Evolutionary conservation across 208 protist genomes (phyloP).

Genomic region (Acanthamoeba healyi): DNA sequence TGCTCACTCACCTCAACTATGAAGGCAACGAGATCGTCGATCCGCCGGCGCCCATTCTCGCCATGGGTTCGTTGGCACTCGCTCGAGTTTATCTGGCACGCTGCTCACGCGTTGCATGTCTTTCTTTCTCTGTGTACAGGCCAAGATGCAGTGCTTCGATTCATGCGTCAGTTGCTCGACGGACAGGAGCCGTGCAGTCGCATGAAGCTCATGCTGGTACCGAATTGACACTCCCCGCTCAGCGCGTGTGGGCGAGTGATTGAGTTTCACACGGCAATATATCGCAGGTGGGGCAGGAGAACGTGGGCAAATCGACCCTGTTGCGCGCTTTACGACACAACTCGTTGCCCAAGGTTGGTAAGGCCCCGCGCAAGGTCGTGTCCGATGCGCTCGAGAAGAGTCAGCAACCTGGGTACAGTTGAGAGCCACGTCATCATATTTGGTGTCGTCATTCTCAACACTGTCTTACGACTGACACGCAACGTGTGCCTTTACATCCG

Average conservation of each 20-base stretch:
- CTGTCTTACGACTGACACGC: neutral
- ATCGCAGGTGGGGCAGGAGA: conserved; percentile 30
- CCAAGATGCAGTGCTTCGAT: neutral
- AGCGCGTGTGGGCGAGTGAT: neutral
- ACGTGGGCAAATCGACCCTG: conserved; percentile 27
- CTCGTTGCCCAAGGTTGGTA: neutral
- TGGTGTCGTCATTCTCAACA: neutral
- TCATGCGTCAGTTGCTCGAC: conserved; percentile 41
- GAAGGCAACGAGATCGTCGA: conserved; percentile 21
- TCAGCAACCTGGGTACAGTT: neutral
- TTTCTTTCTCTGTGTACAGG: neutral
- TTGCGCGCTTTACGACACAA: neutral
- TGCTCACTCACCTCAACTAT: conserved; percentile 2
- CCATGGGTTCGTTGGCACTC: neutral
- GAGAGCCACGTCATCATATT: neutral
- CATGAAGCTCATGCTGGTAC: conserved; percentile 61
- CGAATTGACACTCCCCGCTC: neutral
- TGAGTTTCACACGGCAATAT: no score
- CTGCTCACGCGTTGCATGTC: neutral
- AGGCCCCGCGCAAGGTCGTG: neutral
- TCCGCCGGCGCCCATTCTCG: neutral
- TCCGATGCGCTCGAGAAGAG: neutral
- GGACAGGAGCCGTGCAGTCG: conserved; percentile 21
- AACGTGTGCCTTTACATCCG: no score
- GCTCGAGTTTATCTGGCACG: neutral